Percentiles rank a stretch among this genome's conserved stretches.
Conservation (phyloP, 2,329 filamentous ascomycete genomes). For the Aureobasidium subglaciale region DNA sequence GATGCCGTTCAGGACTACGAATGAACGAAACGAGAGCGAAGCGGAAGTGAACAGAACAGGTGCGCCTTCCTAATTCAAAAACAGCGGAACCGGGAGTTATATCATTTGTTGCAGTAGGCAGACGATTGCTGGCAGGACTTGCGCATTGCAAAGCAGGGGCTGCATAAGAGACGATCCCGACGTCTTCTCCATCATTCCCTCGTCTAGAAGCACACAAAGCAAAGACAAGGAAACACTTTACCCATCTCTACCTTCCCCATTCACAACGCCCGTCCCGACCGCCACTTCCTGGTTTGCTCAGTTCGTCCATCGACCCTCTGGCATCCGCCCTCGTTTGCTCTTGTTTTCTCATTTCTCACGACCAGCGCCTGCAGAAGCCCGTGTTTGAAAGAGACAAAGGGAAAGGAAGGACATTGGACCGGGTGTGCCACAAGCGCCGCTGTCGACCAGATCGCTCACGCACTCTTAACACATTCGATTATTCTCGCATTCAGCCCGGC, state of each 20-base stretch:
- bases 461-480: not conserved
- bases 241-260: conserved; percentile 3
- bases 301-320: not conserved
- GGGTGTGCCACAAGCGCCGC: conserved; percentile 14
- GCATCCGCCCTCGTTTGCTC: not conserved
- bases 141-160: not conserved
- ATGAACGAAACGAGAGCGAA: not conserved
- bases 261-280: conserved; percentile 12
- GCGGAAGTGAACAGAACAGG: not conserved
- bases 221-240: conserved; percentile 15
- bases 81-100: not conserved
- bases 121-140: not conserved
- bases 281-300: conserved; percentile 12
- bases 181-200: conserved; percentile 15
- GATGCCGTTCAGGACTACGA: conserved; percentile 6
- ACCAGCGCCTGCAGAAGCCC: conserved; percentile 10
- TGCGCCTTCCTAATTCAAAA: not conserved
- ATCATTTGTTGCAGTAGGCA: not conserved
- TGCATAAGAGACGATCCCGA: conserved; percentile 12
- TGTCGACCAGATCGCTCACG: conserved; percentile 3
- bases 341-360: conserved; percentile 3
- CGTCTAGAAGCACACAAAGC: conserved; percentile 16
- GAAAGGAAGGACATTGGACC: conserved; percentile 10
- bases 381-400: conserved; percentile 14
- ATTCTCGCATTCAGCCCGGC: not conserved